These are phyloP conservation scores for Debaryomycetaceae sp. DNA, from an alignment of 1,139 yeast species.

Conservation along the genomic window DNA sequence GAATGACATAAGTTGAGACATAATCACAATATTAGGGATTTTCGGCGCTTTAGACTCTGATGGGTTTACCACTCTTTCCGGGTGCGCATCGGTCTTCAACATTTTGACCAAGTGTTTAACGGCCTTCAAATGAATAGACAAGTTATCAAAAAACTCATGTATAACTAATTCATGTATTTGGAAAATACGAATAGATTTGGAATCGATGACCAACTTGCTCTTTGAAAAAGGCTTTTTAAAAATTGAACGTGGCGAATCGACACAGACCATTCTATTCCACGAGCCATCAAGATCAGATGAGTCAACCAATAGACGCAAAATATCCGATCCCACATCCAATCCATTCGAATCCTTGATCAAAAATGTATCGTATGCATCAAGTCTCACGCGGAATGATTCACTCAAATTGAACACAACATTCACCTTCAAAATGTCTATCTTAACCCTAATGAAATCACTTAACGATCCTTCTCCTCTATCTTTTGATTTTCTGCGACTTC, in stretches of 20 bases:
- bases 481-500: not conserved
- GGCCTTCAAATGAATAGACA: slow-evolving; percentile 52
- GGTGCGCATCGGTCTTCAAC: slow-evolving; percentile 30
- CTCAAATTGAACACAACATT: slow-evolving; percentile 32
- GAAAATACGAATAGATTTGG: slow-evolving; percentile 32
- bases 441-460: not conserved
- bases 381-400: slow-evolving; percentile 45
- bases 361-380: slow-evolving; percentile 37
- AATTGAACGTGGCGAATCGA: slow-evolving; percentile 31
- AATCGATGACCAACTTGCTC: slow-evolving; percentile 12
- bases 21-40: slow-evolving; percentile 53
- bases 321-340: slow-evolving; percentile 24
- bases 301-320: slow-evolving; percentile 49
- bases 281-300: slow-evolving; percentile 45
- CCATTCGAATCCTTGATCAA: slow-evolving; percentile 16
- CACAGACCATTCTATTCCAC: slow-evolving; percentile 52
- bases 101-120: slow-evolving; percentile 52
- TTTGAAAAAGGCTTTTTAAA: slow-evolving; percentile 14
- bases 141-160: slow-evolving; percentile 58
- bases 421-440: slow-evolving; percentile 10
- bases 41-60: slow-evolving; percentile 39
- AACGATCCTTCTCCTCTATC: not conserved
- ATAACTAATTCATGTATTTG: slow-evolving; percentile 56
- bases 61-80: slow-evolving; percentile 25
- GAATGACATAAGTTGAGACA: slow-evolving; percentile 45